Base-by-base conservation (phyloP, 2,329 filamentous ascomycete species). In the Trichoderma citrinoviride region DNA sequence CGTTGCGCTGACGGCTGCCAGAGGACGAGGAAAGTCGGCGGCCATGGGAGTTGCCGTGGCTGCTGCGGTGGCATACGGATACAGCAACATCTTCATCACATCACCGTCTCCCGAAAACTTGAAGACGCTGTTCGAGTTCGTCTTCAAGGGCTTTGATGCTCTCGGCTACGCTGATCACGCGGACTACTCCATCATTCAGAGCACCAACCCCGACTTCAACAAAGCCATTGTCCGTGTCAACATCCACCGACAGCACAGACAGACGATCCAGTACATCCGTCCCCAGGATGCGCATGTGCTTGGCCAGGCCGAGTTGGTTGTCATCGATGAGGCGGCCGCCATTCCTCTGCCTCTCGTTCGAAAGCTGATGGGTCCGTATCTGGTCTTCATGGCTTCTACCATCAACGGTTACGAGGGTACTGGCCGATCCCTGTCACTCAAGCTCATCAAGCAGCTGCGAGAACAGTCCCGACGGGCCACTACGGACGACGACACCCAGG, bases 381-480 rank as follows among this genome's bases (percentile, higher is more conserved):
- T 99, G 43, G 93, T 98, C 8, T 99, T 99, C 78, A 98, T 99
- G 95, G 93, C 96, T 0, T 99, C 95, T 0, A 99, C 95, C 1
- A 97, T 99, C 80, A 98, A 98, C 74, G 95, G 95, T 65, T 99
- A 99, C 75, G 95, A 99, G 80, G 95, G 95, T 64, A 99, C 95
- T 7, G 95, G 95, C 46, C 88, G 95, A 65, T 98, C 95, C 1
- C 83, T 99, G 6, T 98, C 95, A 0, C 81, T 99, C 61, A 99
- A 99, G 80, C 84, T 99, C 69, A 97, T 99, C 69, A 96, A 98
- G 76, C 94, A 99, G 78, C 86, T 99, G 25, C 89, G 95, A 65
- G 94, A 99, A 72, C 93, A 99, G 75, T 96, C 94, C 40, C 85
- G 91, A 71, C 87, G 87, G 44, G 84, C 83, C 19, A 77, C 81